Evolutionary conservation across 306 rosid genomes (phyloP), one percentile per base, ranked within the genome.

Genomic region (Ochetophila trinervis): DNA sequence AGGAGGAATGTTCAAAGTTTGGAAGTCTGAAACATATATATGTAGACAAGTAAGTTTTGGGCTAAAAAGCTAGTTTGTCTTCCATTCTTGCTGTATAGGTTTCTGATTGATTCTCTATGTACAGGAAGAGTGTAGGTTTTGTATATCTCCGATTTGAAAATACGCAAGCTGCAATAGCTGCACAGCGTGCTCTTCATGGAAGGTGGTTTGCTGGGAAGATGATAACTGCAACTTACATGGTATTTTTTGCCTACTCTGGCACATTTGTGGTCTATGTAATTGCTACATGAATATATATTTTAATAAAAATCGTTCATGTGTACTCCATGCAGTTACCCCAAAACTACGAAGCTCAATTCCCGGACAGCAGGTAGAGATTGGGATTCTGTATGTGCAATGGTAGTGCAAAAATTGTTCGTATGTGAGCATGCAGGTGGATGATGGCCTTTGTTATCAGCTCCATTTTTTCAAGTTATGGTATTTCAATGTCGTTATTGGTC

Each of bases 121-220:
- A 73, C 86, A 94, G 99, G 88, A 79, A 80, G 47, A 90, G 80
- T 71, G 84, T 88, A 65, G 99, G 97, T 59, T 77, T 79, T 49
- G 96, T 89, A 56, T 93, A 84, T 68, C 70, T 93, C 54, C 67
- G 81, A 65, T 93, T 90, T 60, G 96, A 86, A 42, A 74, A 67
- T 24, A 71, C 95, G 15, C 82, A 90, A 80, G 67, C 90, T 68
- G 91, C 99, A 32, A 66, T 73, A 12, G 71, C 76, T 64, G 88
- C 99, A 21, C 97, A 91, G 51, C 84, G 82, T 37, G 86, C 95
- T 73, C 91, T 93, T 63, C 91, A 93, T 72, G 99, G 97, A 60
- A 82, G 99, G 82, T 93, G 99, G 99, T 93, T 93, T 83, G 99
- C 99, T 27, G 99, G 97, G 76, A 90, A 93, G 83, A 90, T 93